Evolutionary conservation across 306 rosid genomes (phyloP), one percentile per base, ranked within the genome.

Genomic region (Carpinus viminea): DNA sequence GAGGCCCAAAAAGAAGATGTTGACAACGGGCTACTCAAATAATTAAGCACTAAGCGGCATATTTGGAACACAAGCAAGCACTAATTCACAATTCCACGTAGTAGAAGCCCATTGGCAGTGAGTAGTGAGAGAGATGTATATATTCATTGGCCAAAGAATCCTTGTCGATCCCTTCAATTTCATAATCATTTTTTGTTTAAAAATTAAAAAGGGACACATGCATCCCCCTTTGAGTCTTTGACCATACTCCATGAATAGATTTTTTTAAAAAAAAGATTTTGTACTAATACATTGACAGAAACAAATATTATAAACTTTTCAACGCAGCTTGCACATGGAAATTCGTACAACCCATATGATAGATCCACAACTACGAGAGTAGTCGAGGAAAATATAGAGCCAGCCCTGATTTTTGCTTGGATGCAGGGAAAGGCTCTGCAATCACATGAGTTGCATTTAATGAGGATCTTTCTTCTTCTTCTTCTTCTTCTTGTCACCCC

Each of bases 341-440:
- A 66, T 75, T 70, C 41, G 68, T 76, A 82, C 78, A 57, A 20
- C 82, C 83, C 85, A 82, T 78, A 83, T 76, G 77, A 80, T 72
- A 77, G 82, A 86, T 80, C 78, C 82, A 57, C 65, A 15, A 28
- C 17, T 21, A 65, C 45, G 36, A 45, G 71, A 73, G 57, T 79
- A 73, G 57, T 79, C 68, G 65, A 68, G 59, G 51, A 77, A 45
- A 76, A 60, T 54, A 74, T 54, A 74, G 21, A 75, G 52, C 26
- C 26, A 75, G 61, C 62, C 76, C 73, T 77, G 73, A 78, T 73
- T 48, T 72, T 76, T 51, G 26, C 70, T 57, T 75, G 57, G 62
- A 84, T 82, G 74, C 73, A 70, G 74, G 76, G 62, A 77, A 74
- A 70, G 59, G 59, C 28, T 36, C 0, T 77, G 83, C 56, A 18